A percentile compares a stretch with the other conserved stretches of the same genome.
phyloP scores from a whole-genome alignment of 2,329 filamentous ascomycete genomes.

The Whalleya microplaca region DNA sequence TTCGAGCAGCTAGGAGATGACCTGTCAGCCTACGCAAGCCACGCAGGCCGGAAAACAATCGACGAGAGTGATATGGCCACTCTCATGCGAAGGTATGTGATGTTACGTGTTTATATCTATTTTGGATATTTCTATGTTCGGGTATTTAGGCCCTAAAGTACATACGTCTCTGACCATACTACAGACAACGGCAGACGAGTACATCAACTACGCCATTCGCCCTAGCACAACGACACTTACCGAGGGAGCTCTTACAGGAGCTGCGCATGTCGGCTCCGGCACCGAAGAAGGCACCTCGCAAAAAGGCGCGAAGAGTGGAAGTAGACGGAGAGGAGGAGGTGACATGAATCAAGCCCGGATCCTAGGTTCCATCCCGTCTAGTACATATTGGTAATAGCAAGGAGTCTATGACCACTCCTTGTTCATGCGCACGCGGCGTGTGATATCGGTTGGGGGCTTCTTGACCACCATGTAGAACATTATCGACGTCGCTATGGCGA shows the following conservation, averaged over 20 bases:
- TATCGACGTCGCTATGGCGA: conserved; percentile 81
- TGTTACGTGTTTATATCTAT: too few species aligned
- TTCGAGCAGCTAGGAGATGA: conserved; percentile 88
- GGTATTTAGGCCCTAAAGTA: conserved; percentile 17
- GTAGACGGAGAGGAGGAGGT: conserved; percentile 48
- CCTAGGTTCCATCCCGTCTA: conserved; percentile 1
- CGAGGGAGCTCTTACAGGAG: conserved; percentile 81
- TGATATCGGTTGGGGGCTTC: conserved; percentile 76
- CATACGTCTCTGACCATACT: conserved; percentile 32
- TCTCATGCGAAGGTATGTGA: conserved; percentile 77
- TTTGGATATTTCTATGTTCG: conserved; percentile 15
- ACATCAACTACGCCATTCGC: conserved; percentile 77
- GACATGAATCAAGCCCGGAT: conserved; percentile 24
- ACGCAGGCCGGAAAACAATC: conserved; percentile 82
- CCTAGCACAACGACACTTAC: conserved; percentile 80
- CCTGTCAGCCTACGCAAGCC: conserved; percentile 75
- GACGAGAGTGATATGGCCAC: conserved; percentile 83
- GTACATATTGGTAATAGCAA: conserved; percentile 6
- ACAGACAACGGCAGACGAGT: conserved; percentile 77
- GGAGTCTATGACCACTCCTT: conserved; percentile 66
- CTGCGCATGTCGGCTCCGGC: conserved; percentile 70
- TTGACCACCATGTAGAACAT: conserved; percentile 97
- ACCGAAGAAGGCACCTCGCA: conserved; percentile 52
- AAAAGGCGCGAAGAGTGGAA: conserved; percentile 41
- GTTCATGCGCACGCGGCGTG: conserved; percentile 75